Evolutionary conservation across 108 stramenopile species (phyloP), one percentile per base, ranked within the genome.

Genomic region (Pseudonitzschia delicatissima): DNA sequence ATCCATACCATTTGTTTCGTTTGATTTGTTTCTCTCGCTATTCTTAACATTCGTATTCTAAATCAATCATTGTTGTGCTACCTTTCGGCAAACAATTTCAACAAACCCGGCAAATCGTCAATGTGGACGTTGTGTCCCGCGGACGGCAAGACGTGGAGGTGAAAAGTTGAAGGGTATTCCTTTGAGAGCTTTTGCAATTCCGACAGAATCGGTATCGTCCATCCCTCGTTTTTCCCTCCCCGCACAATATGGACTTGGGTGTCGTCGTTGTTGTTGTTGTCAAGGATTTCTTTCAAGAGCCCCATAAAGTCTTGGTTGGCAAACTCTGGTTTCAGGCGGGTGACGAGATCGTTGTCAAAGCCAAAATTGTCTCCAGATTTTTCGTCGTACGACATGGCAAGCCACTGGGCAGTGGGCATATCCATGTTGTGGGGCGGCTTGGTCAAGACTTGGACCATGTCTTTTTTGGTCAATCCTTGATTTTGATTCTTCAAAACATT

Each of bases 111-210:
- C 69, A 87, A 62, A 76, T 89, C 88, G 69, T 96, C 94, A 12
- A 93, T 83, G 76, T 96, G 94, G 4, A 96, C 90, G 88, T 90
- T 91, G 74, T 96, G 94, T 37, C 91, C 90, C 21, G 91, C 90
- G 31, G 90, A 78, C 12, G 85, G 83, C 21, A 96, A 60, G 23
- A 71, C 82, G 45, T 93, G 86, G 64, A 90, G 64, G 4, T 61
- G 64, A 73, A 90, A 91, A 57, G 31, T 42, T 3, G 39, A 39
- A 21, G 59, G 52, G 40, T 49, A 62, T 45, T 66, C 45, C 34
- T 68, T 45, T 49, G 39, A 26, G 8, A 77, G 15, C 9, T 36
- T 13, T 62, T 77, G 57, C 39, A 83, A 69, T 45, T 68, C 67
- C 9, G 63, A 36, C 49, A 87, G 60, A 39, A 77, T 75, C 5